These are phyloP conservation scores for Cucurbita pepo DNA, from an alignment of 306 rosid genomes.

Conservation along the genomic window DNA sequence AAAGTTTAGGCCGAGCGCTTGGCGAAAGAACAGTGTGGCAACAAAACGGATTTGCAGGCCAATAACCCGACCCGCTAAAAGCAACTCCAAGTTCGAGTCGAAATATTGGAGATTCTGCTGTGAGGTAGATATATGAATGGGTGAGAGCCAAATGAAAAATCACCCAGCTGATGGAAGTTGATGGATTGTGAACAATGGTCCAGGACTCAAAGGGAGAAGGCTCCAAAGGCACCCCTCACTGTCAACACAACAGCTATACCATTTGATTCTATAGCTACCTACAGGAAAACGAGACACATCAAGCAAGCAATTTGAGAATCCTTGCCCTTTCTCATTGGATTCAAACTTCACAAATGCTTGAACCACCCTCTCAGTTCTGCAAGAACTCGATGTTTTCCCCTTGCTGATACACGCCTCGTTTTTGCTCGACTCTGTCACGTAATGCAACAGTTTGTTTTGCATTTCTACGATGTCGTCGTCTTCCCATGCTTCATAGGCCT, in stretches of 20 bases:
- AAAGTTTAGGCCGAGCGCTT: too few relatives aligned
- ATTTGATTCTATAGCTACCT: slow-evolving; percentile 47
- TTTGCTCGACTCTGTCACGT: slow-evolving; percentile 15
- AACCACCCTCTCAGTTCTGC: slow-evolving; percentile 5
- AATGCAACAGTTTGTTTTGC: slow-evolving; percentile 19
- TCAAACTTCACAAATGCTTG: slow-evolving; percentile 19
- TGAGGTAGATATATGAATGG: too few relatives aligned
- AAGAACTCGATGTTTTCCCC: not conserved
- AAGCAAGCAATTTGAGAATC: slow-evolving; percentile 51
- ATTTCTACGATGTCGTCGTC: slow-evolving; percentile 22
- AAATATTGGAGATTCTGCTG: too few relatives aligned
- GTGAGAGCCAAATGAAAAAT: not conserved
- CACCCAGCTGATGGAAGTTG: not conserved
- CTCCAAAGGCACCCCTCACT: slow-evolving; percentile 33
- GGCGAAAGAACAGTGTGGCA: too few relatives aligned
- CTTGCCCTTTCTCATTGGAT: slow-evolving; percentile 44
- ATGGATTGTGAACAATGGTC: slow-evolving; percentile 31
- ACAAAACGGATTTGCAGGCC: too few relatives aligned
- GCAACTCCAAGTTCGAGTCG: too few relatives aligned
- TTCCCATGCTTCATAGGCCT: slow-evolving; percentile 28
- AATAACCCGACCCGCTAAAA: too few relatives aligned
- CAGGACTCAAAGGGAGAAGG: slow-evolving; percentile 37
- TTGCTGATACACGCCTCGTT: not conserved
- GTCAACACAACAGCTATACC: slow-evolving; percentile 45
- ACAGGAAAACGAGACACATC: slow-evolving; percentile 39